Percentiles rank a stretch among this genome's conserved stretches.
Evolutionary conservation across 2,329 filamentous ascomycete genomes (phyloP).

Genomic region (Alternaria postmessia): DNA sequence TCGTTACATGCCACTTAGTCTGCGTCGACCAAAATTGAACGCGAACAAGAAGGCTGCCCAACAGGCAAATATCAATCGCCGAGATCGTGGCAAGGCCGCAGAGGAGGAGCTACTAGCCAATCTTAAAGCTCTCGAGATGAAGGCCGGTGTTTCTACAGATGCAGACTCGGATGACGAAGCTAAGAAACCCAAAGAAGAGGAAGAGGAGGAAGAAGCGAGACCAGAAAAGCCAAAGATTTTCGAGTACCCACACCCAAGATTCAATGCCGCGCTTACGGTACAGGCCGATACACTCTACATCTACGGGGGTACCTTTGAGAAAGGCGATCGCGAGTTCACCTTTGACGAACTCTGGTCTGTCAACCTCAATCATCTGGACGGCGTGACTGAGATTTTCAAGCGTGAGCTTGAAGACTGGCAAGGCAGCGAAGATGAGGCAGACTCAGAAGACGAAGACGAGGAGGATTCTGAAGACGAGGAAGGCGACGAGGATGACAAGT

Average conservation of each 20-base stretch:
- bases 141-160: constrained; percentile 64
- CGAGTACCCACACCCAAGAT: constrained; percentile 88
- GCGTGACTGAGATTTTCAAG: constrained; percentile 89
- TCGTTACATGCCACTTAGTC: constrained; percentile 83
- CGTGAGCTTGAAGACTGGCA: constrained; percentile 89
- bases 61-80: constrained; percentile 47
- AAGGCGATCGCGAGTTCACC: constrained; percentile 92
- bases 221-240: constrained; percentile 68
- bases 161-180: constrained; percentile 47
- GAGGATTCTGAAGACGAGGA: constrained; percentile 54
- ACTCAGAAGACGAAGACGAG: constrained; percentile 59
- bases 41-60: constrained; percentile 65
- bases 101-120: constrained; percentile 91
- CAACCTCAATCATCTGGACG: constrained; percentile 93
- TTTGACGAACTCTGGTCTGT: constrained; percentile 95
- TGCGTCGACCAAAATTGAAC: constrained; percentile 76
- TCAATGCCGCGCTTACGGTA: constrained; percentile 89
- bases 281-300: constrained; percentile 94
- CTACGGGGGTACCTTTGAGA: constrained; percentile 94
- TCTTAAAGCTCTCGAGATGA: constrained; percentile 83
- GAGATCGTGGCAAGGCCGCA: constrained; percentile 84
- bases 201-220: constrained; percentile 61
- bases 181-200: constrained; percentile 40
- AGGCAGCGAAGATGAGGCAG: constrained; percentile 55
- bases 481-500: constrained; percentile 63